Evolutionary conservation across 139 green algal species (phyloP), one percentile per base, ranked within the genome.

Genomic region (Chlamydomonas schloesseri): DNA sequence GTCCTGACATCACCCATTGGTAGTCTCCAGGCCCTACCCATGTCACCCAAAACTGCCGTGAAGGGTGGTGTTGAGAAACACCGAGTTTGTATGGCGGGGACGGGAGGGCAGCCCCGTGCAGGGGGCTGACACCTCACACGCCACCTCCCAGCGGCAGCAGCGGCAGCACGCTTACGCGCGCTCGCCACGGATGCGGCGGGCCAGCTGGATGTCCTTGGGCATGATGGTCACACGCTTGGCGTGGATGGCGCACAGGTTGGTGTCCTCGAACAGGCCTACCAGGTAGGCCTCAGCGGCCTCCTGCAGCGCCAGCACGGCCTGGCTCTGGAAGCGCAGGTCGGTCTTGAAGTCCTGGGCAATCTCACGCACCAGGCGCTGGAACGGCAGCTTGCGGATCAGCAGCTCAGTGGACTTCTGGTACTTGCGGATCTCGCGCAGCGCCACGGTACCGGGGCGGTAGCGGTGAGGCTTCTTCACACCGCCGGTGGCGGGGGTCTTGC

Each of bases 321-420:
- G 97, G 71, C 42, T 62, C 95, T 99, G 97, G 94, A 99, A 99
- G 86, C 97, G 94, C 88, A 99, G 94, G 95, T 99, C 90, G 80
- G 90, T 93, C 95, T 99, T 99, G 96, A 99, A 99, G 94, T 99
- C 97, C 94, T 99, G 96, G 46, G 97, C 96, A 73, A 99, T 99
- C 93, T 99, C 97, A 67, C 97, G 94, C 31, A 99, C 97, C 80
- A 99, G 93, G 69, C 97, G 91, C 93, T 99, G 97, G 93, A 99
- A 99, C 70, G 97, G 97, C 88, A 98, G 93, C 95, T 99, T 99
- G 87, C 97, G 94, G 91, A 99, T 98, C 33, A 99, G 95, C 87
- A 97, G 92, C 92, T 98, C 96, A 5, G 96, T 98, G 73, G 93
- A 97, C 94, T 98, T 98, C 94, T 98, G 96, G 93, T 98, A 98